Evolutionary conservation across 345 rosid genomes (phyloP).

Genomic region (Syzygium aromaticum): DNA sequence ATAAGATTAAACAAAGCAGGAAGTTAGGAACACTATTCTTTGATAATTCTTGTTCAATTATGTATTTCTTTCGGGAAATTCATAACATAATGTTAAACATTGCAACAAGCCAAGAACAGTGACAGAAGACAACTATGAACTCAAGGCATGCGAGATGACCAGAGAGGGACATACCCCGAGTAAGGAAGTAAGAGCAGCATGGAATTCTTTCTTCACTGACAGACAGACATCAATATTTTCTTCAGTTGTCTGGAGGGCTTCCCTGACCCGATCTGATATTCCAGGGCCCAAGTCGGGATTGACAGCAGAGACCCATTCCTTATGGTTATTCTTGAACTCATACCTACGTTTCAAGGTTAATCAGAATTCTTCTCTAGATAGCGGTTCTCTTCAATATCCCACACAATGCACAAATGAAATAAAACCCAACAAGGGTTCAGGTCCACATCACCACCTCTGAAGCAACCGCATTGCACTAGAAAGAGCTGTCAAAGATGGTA

Average conservation of each 20-base stretch:
- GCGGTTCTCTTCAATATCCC: not conserved
- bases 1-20: not conserved
- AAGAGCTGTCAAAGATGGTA: conserved; percentile 67
- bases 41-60: too few relatives aligned
- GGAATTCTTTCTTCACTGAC: conserved; percentile 40
- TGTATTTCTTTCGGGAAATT: not conserved
- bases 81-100: not conserved
- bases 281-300: conserved; percentile 81
- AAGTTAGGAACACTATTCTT: not conserved
- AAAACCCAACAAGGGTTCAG: not conserved
- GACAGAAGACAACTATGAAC: conserved; percentile 4
- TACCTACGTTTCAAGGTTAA: conserved; percentile 23
- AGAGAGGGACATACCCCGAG: conserved; percentile 43
- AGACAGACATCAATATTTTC: conserved; percentile 38
- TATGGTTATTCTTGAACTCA: conserved; percentile 83
- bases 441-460: conserved; percentile 38
- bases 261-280: conserved; percentile 50
- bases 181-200: conserved; percentile 45
- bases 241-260: conserved; percentile 42
- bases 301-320: conserved; percentile 54
- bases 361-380: not conserved
- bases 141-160: not conserved
- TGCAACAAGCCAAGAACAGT: not conserved
- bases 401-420: not conserved
- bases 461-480: conserved; percentile 60